These are phyloP conservation scores for Setaria viridis DNA, from an alignment of 202 grass and related monocot genomes.

Conservation along the genomic window DNA sequence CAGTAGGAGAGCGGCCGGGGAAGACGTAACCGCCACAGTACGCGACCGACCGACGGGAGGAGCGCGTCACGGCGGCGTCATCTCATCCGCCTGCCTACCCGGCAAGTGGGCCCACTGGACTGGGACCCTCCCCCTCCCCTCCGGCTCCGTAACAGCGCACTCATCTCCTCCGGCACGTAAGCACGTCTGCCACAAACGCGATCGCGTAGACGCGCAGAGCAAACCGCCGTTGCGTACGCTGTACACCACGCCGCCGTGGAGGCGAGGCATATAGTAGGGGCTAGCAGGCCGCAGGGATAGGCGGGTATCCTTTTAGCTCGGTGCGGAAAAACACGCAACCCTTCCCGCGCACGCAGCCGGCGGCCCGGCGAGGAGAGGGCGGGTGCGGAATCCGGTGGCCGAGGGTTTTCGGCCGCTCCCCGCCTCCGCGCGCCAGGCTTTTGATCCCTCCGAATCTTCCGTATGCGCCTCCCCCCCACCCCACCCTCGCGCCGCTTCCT, in stretches of 20 bases:
- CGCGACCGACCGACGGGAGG: neutral
- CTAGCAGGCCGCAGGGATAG: neutral
- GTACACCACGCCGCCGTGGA: neutral
- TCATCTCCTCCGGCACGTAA: too few relatives aligned
- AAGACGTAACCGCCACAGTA: too few relatives aligned
- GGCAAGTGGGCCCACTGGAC: neutral
- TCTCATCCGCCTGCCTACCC: neutral
- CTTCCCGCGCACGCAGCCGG: neutral
- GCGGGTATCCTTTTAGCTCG: neutral
- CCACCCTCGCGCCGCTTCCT: neutral
- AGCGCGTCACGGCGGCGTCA: neutral
- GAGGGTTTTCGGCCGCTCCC: constrained; percentile 6
- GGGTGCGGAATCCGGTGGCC: neutral
- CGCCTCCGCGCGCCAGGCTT: neutral
- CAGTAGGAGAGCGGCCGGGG: too few relatives aligned
- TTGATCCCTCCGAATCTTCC: constrained; percentile 39
- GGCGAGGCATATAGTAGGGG: neutral
- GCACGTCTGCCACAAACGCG: too few relatives aligned
- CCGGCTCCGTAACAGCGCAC: too few relatives aligned
- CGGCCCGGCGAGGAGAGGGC: neutral
- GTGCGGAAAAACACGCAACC: neutral
- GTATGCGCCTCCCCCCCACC: neutral
- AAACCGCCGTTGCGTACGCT: neutral
- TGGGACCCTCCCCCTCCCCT: too few relatives aligned
- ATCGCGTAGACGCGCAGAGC: too few relatives aligned